Percentiles rank a stretch among this genome's conserved stretches.
phyloP scores from a whole-genome alignment of 345 rosid species.

The Balakata baccata region DNA sequence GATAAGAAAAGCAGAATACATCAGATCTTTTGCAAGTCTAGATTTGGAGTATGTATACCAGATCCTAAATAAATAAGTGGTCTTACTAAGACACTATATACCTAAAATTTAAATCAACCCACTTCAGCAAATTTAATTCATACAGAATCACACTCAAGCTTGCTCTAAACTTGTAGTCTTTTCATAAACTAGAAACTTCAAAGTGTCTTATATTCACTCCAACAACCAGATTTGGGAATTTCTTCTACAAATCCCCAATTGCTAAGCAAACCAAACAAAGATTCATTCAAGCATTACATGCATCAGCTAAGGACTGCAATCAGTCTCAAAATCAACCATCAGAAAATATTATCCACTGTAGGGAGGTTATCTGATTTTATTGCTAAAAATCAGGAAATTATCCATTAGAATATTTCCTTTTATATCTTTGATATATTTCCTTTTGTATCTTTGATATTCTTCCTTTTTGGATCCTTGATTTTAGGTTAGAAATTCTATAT shows the following conservation, averaged over 20 bases:
- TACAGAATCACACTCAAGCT: background rate
- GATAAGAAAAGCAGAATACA: background rate
- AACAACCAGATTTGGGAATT: background rate
- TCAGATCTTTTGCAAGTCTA: background rate
- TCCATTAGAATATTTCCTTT: no score
- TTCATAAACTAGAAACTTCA: background rate
- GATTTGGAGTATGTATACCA: conserved; percentile 1
- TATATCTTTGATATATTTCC: no score
- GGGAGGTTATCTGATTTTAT: no score
- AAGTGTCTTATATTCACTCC: background rate
- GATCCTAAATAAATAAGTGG: background rate
- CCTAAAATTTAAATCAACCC: background rate
- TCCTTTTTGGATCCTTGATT: no score
- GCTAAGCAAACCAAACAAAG: conserved; percentile 12
- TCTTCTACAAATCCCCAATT: conserved; percentile 9
- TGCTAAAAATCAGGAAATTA: no score
- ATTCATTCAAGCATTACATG: background rate
- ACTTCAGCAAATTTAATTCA: background rate
- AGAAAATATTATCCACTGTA: background rate
- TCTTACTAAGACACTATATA: background rate
- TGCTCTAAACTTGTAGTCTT: background rate
- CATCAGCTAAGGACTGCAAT: conserved; percentile 16
- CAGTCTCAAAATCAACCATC: conserved; percentile 1
- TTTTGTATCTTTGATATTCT: no score
- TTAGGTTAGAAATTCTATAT: no score